Evolutionary conservation across 768 basidiomycete species (phyloP), one percentile per base, ranked within the genome.

Genomic region (Hortiboletus campestris): DNA sequence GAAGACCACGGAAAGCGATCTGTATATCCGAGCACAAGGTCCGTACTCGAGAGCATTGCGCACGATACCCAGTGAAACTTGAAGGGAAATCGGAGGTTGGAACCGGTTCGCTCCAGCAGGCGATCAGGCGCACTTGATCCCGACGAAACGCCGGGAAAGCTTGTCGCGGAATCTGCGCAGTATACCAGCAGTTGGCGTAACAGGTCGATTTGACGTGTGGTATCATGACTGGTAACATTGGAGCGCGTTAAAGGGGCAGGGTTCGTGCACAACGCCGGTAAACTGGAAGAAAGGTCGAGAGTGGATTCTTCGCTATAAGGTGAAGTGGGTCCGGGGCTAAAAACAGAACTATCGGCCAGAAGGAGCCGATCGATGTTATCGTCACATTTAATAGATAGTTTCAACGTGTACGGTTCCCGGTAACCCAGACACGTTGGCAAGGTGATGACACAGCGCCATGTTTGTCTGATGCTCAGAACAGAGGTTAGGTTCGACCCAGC

Each of bases 181-280:
- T 22, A 59, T 54, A 16, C 57, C 64, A 9, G 57, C 54, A 40
- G 29, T 47, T 16, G 49, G 41, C 12, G 63, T 56, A 36, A 46
- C 19, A 65, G 40, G 3, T 59, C 48, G n/a, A 55, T 59, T 32
- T 65, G 60, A 29, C 38, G 45, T n/a, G 57, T 43, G 22, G 36
- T 50, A 19, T 66, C 57, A 20, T 52, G 34, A 39, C 43, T 40
- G 2, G 60, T 51, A 32, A 53, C 49, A 19, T 57, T 62, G 20
- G 60, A 52, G 20, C 52, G 64, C 28, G 57, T 50, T 20, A 65
- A 45, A 2, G 54, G 60, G 14, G 55, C 55, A 3, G 64, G 57
- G 29, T 63, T 66, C 10, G 52, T 50, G 31, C 52, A 62, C 10
- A 63, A 55, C 11, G 40, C 49, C 3, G 57, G 57, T 32, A 54